These are phyloP conservation scores for Leishmania tropica DNA, from an alignment of 208 protist species.

Conservation along the genomic window DNA sequence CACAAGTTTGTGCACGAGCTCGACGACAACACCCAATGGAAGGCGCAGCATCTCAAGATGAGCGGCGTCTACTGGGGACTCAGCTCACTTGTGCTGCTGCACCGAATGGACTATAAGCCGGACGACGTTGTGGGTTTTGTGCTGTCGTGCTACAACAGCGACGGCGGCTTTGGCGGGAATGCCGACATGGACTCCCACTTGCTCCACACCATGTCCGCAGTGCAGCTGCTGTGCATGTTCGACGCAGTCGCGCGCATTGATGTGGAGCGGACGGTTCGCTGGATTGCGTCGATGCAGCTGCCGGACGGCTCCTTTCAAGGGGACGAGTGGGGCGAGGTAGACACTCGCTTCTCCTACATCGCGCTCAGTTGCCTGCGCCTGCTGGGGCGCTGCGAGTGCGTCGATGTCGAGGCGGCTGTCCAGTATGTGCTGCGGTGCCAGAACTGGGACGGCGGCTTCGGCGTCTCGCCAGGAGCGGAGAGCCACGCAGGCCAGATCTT, in stretches of 20 bases:
- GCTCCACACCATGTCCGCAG: conserved; percentile 97
- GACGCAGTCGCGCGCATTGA: conserved; percentile 74
- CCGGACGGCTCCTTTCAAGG: conserved; percentile 98
- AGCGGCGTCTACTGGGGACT: conserved; percentile 98
- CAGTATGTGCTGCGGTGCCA: conserved; percentile 93
- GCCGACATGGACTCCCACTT: conserved; percentile 97
- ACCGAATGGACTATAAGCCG: conserved; percentile 73
- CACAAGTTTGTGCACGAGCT: conserved; percentile 73
- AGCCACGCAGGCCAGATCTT: conserved; percentile 99
- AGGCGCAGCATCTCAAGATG: conserved; percentile 97
- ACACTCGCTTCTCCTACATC: conserved; percentile 99
- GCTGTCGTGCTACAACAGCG: conserved; percentile 87
- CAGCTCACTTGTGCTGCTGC: conserved; percentile 80
- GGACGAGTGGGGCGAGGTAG: conserved; percentile 99
- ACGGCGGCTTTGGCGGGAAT: conserved; percentile 98
- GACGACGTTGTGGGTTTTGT: conserved; percentile 94
- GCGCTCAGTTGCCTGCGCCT: conserved; percentile 95
- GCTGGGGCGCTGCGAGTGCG: conserved; percentile 69
- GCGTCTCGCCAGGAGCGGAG: conserved; percentile 94
- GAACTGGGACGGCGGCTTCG: conserved; percentile 99
- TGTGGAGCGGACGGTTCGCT: conserved; percentile 60
- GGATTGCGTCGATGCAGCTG: conserved; percentile 93
- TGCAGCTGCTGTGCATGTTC: conserved; percentile 95
- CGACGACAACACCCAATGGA: conserved; percentile 89
- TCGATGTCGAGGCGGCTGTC: conserved; percentile 92